Evolutionary conservation across 1,284 basidiomycete species (phyloP).

Genomic region (Coniophora puteana): DNA sequence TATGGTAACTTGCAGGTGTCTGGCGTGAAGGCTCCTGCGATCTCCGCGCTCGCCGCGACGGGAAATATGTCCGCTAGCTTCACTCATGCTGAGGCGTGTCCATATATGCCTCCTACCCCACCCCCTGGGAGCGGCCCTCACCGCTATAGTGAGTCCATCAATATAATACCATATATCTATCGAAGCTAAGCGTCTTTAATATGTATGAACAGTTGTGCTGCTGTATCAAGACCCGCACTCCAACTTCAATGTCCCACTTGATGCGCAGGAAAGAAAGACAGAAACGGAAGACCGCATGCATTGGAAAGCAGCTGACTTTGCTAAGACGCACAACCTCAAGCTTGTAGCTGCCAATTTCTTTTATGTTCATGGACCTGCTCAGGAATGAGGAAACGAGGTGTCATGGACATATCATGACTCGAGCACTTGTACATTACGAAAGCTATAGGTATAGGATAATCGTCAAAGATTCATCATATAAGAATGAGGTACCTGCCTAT

Average conservation of each 20-base stretch:
- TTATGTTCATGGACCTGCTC: constrained; percentile 23
- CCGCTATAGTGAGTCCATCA: constrained; percentile 45
- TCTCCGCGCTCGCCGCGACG: constrained; percentile 27
- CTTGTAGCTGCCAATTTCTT: constrained; percentile 62
- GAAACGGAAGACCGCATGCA: constrained; percentile 43
- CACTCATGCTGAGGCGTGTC: constrained; percentile 45
- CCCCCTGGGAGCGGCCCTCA: constrained; percentile 53
- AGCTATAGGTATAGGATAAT: too few relatives aligned
- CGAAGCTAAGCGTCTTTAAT: constrained; percentile 2
- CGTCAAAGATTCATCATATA: too few relatives aligned
- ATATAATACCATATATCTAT: background rate
- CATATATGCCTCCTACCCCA: constrained; percentile 58
- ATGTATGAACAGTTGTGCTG: constrained; percentile 47
- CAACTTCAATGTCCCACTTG: constrained; percentile 38
- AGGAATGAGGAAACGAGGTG: too few relatives aligned
- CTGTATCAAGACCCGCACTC: constrained; percentile 56
- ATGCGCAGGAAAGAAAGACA: constrained; percentile 44
- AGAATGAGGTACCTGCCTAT: too few relatives aligned
- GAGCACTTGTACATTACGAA: too few relatives aligned
- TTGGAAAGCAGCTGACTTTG: constrained; percentile 56
- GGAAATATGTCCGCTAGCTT: constrained; percentile 37
- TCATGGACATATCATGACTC: too few relatives aligned
- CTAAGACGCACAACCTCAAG: constrained; percentile 46
- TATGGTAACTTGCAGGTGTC: constrained; percentile 44
- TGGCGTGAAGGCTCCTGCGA: constrained; percentile 46